Evolutionary conservation across 805 yeast species (phyloP).

Genomic region (Candida maris): DNA sequence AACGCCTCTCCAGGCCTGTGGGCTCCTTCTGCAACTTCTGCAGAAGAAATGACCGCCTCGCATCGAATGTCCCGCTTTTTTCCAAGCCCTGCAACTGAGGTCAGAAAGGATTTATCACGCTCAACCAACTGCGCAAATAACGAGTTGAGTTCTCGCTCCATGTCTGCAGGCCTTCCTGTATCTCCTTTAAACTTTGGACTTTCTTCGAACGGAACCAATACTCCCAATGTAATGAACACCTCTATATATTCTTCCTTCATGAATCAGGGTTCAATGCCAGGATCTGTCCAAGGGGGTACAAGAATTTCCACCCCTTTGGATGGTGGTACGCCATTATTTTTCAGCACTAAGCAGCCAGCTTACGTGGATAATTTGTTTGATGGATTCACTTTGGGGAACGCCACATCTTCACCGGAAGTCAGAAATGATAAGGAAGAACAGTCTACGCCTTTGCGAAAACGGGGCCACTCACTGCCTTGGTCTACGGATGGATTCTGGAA

Average conservation of each 20-base stretch:
- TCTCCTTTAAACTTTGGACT: constrained; percentile 21
- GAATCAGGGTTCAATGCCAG: constrained; percentile 1
- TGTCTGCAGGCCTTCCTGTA: constrained; percentile 19
- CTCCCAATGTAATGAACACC: constrained; percentile 1
- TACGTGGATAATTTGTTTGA: constrained; percentile 19
- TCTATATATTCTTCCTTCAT: constrained; percentile 3
- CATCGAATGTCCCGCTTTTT: constrained; percentile 33
- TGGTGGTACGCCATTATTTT: constrained; percentile 9
- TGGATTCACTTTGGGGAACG: constrained; percentile 14
- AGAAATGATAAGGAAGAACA: neutral
- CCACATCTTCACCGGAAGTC: neutral
- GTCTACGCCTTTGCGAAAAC: neutral
- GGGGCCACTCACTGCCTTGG: too few relatives aligned
- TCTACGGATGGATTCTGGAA: neutral
- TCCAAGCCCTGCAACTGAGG: constrained; percentile 31
- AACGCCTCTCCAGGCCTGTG: constrained; percentile 25
- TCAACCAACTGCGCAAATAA: constrained; percentile 1
- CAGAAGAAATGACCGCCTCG: constrained; percentile 23
- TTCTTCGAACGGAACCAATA: constrained; percentile 6
- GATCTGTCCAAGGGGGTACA: constrained; percentile 1
- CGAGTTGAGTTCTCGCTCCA: constrained; percentile 15
- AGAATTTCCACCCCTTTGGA: constrained; percentile 5
- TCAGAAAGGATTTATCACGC: constrained; percentile 14
- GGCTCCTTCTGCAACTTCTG: constrained; percentile 18
- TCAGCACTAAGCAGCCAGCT: constrained; percentile 4